Evolutionary conservation across 1,139 yeast species (phyloP), one percentile per base, ranked within the genome.

Genomic region (Blastobotrys arbuscula): DNA sequence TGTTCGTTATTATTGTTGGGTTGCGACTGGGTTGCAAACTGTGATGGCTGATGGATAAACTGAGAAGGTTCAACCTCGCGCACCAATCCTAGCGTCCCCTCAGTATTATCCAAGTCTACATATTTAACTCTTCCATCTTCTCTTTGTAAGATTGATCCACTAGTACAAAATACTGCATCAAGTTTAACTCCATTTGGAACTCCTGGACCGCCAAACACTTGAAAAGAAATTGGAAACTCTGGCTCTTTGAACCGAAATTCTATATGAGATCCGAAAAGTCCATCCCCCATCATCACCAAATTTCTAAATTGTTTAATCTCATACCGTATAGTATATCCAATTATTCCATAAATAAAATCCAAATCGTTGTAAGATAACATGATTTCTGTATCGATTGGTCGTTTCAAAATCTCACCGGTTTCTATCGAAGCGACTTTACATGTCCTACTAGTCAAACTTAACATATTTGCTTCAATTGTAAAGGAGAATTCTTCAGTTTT

Each of bases 221-320:
- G 53, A 39, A 62, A 54, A 16, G 52, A 35, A 13, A 63, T 51
- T 4, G 68, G 68, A 37, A 48, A 47, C 2, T 64, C 61, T 3
- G 67, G 59, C 28, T 51, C 62, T 10, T 50, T 47, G 28, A 55
- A 48, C 26, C 41, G 23, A 3, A 56, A 49, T 16, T 54, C 48
- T 18, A 57, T 18, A 9, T 3, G 4, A n/a, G 23, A 15, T 8
- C 47, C 47, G 2, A 10, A 18, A 19, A 57, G 48, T 23, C 47
- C 42, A 8, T 61, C 63, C 1, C 58, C 60, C 30, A 62, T 50
- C 15, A 38, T 13, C 3, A 59, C 57, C 38, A 57, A 47, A 15
- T 49, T 53, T 16, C 63, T 57, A 41, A 64, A 59, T 47, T 67
- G 70, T 39, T 59, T 61, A 35, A 63, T 54, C n/a, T 65, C 58